Percentiles rank a stretch among this genome's conserved stretches.
Conservation (phyloP, 352 stramenopile genomes). For the Globisporangium splendens region DNA sequence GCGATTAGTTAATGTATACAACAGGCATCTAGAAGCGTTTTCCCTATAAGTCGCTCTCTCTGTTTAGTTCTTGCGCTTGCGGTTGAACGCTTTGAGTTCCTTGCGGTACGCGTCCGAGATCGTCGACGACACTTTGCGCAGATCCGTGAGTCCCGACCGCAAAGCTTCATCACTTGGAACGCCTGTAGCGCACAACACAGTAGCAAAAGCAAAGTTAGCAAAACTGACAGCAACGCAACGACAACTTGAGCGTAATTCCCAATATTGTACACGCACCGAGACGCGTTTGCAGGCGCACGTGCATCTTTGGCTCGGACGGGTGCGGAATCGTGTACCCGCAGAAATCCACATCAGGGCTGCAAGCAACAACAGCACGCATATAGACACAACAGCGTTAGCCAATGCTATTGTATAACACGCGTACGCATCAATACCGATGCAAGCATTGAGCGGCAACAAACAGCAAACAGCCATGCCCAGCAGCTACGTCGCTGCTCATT, state of each 20-base stretch:
- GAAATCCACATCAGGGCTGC: constrained; percentile 89
- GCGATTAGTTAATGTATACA: constrained; percentile 18
- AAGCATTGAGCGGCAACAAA: no score
- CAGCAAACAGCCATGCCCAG: no score
- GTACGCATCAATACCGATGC: constrained; percentile 6
- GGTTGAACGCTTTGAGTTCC: constrained; percentile 82
- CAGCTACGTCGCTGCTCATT: no score
- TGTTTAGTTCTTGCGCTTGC: constrained; percentile 70
- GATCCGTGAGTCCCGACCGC: constrained; percentile 57
- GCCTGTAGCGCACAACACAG: constrained; percentile 18
- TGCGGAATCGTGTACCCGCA: constrained; percentile 95
- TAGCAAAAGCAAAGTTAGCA: not conserved
- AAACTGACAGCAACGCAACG: not conserved
- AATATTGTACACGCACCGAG: constrained; percentile 32
- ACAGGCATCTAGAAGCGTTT: constrained; percentile 5
- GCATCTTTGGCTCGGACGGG: constrained; percentile 93
- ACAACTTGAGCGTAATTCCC: not conserved
- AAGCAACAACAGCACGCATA: not conserved
- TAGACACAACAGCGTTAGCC: not conserved
- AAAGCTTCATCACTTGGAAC: constrained; percentile 62
- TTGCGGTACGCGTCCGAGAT: constrained; percentile 78
- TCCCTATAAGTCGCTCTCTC: not conserved
- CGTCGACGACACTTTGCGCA: constrained; percentile 68
- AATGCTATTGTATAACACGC: not conserved
- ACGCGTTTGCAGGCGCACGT: constrained; percentile 90